Percentiles rank a stretch among this genome's conserved stretches.
These are phyloP conservation scores for Bretziella fagacearum DNA, from an alignment of 2,329 filamentous ascomycete species.

Conservation along the genomic window DNA sequence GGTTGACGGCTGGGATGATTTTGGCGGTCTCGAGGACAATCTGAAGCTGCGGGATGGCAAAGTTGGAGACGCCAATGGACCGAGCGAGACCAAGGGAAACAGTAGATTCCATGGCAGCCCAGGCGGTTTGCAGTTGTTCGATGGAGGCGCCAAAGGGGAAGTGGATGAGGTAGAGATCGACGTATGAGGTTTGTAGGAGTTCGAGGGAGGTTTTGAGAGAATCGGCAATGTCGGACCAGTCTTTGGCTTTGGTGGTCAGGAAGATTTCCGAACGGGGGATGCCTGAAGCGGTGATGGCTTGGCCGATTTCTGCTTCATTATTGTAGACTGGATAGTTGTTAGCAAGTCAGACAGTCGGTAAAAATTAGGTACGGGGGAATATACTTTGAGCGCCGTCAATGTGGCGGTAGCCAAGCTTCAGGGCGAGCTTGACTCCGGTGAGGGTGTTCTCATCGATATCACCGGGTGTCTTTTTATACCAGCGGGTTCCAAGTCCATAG, in stretches of 20 bases:
- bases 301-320: constrained; percentile 28
- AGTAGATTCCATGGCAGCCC: constrained; percentile 61
- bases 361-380: background rate
- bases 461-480: constrained; percentile 4
- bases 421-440: constrained; percentile 7
- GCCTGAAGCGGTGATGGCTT: constrained; percentile 25
- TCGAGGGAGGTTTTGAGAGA: constrained; percentile 31
- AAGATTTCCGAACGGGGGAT: constrained; percentile 27
- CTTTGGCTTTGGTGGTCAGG: constrained; percentile 40
- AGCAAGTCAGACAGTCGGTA: background rate
- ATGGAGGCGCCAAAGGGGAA: constrained; percentile 21
- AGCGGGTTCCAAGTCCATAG: constrained; percentile 12
- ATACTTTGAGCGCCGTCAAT: constrained; percentile 7
- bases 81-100: constrained; percentile 50
- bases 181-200: constrained; percentile 34
- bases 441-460: constrained; percentile 6
- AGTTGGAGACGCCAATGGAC: constrained; percentile 71
- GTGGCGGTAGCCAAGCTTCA: constrained; percentile 11
- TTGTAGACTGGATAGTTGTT: constrained; percentile 21
- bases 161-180: constrained; percentile 36
- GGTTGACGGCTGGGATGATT: constrained; percentile 57
- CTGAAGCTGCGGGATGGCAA: constrained; percentile 59
- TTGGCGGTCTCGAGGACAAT: constrained; percentile 64
- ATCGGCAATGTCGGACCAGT: constrained; percentile 27
- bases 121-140: constrained; percentile 26